These are phyloP conservation scores for Talaromyces sp. DNA, from an alignment of 2,329 filamentous ascomycete genomes.

Conservation along the genomic window DNA sequence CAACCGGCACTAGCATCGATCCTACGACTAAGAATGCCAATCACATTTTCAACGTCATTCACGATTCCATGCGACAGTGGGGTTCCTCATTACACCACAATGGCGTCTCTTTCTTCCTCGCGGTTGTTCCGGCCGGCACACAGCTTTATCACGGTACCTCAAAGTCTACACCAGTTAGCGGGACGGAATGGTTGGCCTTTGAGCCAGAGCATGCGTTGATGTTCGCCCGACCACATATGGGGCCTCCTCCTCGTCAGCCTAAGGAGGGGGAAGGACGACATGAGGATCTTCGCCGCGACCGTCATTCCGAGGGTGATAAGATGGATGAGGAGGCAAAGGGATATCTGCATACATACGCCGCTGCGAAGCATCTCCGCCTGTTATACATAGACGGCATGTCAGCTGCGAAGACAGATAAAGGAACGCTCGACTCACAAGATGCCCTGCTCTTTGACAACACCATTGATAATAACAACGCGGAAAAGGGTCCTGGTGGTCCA, in stretches of 20 bases:
- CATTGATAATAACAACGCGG: slow-evolving; percentile 2
- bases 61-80: slow-evolving; percentile 74
- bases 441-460: slow-evolving; percentile 55
- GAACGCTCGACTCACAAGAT: slow-evolving; percentile 71
- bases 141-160: slow-evolving; percentile 68
- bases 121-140: slow-evolving; percentile 64
- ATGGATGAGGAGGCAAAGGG: slow-evolving; percentile 40
- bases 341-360: slow-evolving; percentile 68
- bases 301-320: background rate
- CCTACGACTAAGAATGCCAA: slow-evolving; percentile 54
- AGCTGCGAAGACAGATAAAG: slow-evolving; percentile 66
- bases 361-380: slow-evolving; percentile 60
- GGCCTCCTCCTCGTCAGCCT: slow-evolving; percentile 9
- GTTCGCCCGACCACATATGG: slow-evolving; percentile 55
- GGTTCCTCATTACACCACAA: slow-evolving; percentile 74
- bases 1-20: slow-evolving; percentile 36
- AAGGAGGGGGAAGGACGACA: background rate
- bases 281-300: slow-evolving; percentile 14
- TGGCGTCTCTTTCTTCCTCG: slow-evolving; percentile 72
- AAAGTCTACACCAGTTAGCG: slow-evolving; percentile 50
- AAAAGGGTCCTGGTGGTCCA: slow-evolving; percentile 1
- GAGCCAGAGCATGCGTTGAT: slow-evolving; percentile 72
- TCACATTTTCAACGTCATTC: slow-evolving; percentile 72
- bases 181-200: slow-evolving; percentile 73
- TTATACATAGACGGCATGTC: slow-evolving; percentile 72